These are phyloP conservation scores for Hypoxylon rubiginosum DNA, from an alignment of 2,329 filamentous ascomycete genomes.

Conservation along the genomic window DNA sequence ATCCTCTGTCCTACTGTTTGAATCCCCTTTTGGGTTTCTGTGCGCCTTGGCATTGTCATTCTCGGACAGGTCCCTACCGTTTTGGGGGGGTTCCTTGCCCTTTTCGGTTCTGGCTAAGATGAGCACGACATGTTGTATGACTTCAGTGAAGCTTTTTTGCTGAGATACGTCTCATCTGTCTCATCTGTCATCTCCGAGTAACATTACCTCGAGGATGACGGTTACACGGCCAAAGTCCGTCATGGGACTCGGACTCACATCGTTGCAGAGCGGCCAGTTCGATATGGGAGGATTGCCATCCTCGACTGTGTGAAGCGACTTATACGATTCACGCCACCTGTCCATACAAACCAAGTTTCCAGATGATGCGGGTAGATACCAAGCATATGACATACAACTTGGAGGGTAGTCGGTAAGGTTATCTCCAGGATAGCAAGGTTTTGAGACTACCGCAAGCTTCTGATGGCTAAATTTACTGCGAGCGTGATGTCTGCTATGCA, in stretches of 20 bases:
- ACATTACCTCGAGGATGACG: constrained; percentile 32
- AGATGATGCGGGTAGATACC: constrained; percentile 8
- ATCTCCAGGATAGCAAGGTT: neutral
- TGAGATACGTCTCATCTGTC: constrained; percentile 27
- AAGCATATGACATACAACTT: neutral
- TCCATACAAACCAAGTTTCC: constrained; percentile 11
- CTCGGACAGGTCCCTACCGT: constrained; percentile 35
- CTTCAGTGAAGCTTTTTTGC: constrained; percentile 33
- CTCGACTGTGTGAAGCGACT: constrained; percentile 2
- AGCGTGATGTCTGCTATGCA: neutral
- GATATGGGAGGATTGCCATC: neutral
- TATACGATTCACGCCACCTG: constrained; percentile 13
- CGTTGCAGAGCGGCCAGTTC: neutral
- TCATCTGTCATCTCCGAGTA: constrained; percentile 41
- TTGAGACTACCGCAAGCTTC: neutral
- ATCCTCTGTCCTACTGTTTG: constrained; percentile 31
- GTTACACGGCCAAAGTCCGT: constrained; percentile 28
- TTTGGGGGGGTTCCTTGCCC: constrained; percentile 40
- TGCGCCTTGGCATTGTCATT: constrained; percentile 34
- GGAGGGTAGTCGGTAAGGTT: neutral
- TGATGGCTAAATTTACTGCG: neutral
- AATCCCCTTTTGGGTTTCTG: constrained; percentile 33
- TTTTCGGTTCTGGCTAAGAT: constrained; percentile 37
- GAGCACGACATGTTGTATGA: constrained; percentile 38
- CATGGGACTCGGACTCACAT: constrained; percentile 14